Base-by-base conservation (phyloP, 805 yeast species). In the Lachancea thermotolerans region DNA sequence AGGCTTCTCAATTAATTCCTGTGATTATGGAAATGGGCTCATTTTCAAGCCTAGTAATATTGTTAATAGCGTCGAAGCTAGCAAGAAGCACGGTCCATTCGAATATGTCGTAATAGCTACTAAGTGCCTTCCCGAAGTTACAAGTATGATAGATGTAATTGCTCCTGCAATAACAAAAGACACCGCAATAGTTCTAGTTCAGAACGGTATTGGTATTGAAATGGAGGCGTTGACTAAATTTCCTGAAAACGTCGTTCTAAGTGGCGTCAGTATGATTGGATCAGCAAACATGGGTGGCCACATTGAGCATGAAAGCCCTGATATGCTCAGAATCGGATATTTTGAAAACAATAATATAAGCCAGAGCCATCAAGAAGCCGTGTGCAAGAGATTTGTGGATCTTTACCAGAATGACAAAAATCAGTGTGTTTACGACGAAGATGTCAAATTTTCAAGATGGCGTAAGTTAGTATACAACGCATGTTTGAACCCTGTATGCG, bases 391-490 rank as follows among this genome's bases (percentile, higher is more conserved):
- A 48, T 75, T 78, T 53, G 69, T 74, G 14, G 58, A 59, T 2
- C 44, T 79, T 15, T 80, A 78, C 61, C 51, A 64, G 25, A 71
- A 71, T 42, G 72, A 67, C 5, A 57, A 65, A 39, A 78, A 78
- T 51, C 49, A 58, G 1, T 65, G 72, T 50, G 53, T 52, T 12
- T 69, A 70, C 45, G 71, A 66, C 44, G 68, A 69, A 8, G 70
- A 77, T 52, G 76, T 74, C 37, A 71, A 71, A 58, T 69, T 59
- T 59, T 68, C 75, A 34, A 69, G 95, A 52, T 82, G 85, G 78
- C 66, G 72, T 46, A 85, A 85, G 59, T 70, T 85, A 49, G 72
- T 85, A 11, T 84, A 83, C 66, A 85, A 84, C 59, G 81, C 85
- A 16, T 67, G 82, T 1, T 67, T 79, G 58, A 85, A 85, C 65